phyloP scores from a whole-genome alignment of 1,139 yeast species.

The Pichia sp. region DNA sequence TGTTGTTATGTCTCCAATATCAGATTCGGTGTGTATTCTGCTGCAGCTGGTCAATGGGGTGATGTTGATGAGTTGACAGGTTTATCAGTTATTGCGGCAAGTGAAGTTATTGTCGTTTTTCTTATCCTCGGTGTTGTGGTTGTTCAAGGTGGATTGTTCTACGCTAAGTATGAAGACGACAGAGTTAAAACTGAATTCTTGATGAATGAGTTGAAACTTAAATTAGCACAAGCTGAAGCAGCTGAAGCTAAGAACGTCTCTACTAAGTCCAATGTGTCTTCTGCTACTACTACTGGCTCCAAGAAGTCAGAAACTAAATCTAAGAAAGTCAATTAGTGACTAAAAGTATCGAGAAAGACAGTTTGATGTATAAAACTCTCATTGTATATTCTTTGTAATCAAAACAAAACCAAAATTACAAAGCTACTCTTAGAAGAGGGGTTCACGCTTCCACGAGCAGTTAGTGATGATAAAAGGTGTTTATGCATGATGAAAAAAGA shows the following conservation, averaged over 20 bases:
- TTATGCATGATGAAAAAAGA: too few species aligned
- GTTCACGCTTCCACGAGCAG: too few species aligned
- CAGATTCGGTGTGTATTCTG: slow-evolving; percentile 70
- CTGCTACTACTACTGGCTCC: not conserved
- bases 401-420: too few species aligned
- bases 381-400: too few species aligned
- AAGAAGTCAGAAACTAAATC: not conserved
- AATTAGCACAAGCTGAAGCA: slow-evolving; percentile 23
- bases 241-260: slow-evolving; percentile 8
- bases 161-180: slow-evolving; percentile 71
- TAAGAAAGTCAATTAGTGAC: slow-evolving; percentile 3
- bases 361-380: too few species aligned
- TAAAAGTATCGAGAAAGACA: too few species aligned
- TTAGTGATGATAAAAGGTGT: too few species aligned
- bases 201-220: slow-evolving; percentile 27
- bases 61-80: slow-evolving; percentile 86
- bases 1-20: slow-evolving; percentile 82
- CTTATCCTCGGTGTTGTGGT: slow-evolving; percentile 70
- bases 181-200: slow-evolving; percentile 47
- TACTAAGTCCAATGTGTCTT: not conserved
- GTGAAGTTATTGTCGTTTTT: slow-evolving; percentile 68
- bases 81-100: slow-evolving; percentile 84
- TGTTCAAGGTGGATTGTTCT: slow-evolving; percentile 84
- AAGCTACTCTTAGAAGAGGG: too few species aligned
- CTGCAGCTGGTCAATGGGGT: slow-evolving; percentile 77